Evolutionary conservation across 2,329 filamentous ascomycete genomes (phyloP), one percentile per base, ranked within the genome.

Genomic region (Grosmannia serpens): DNA sequence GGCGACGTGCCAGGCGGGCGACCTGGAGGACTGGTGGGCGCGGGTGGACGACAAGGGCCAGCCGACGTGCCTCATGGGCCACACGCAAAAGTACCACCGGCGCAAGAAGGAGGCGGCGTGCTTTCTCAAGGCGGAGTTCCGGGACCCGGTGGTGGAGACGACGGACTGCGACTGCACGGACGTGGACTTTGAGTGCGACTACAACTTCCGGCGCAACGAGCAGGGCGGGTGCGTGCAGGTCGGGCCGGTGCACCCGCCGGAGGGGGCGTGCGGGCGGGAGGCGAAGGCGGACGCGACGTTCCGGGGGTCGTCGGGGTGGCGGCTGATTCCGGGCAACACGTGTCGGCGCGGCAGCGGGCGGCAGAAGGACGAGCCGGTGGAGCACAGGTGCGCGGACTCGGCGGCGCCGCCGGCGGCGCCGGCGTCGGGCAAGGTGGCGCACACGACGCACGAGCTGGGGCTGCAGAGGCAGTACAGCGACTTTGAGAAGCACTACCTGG

Each of bases 181-280:
- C 59, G 76, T 78, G 38, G 95, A 99, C 70, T 99, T 95, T 69
- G 94, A 99, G 73, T 99, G 94, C 70, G 92, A 97, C 69, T 96
- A 88, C 77, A 95, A 95, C 70, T 97, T 96, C 60, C 82, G 82
- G 65, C 77, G 78, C 59, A 78, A 78, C 41, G 76, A 82, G 4
- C 83, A 92, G 62, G 78, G 81, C 55, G 79, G 86, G 62, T 97
- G 94, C 69, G 77, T 84, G 27, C 79, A 81, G 9, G 81, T 78
- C 29, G 84, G 82, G 0, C 75, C 81, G 3, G 70, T 95, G 50
- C 70, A 77, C 2, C 75, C 84, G 2, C 91, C 91, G 0, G 80
- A 88, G 53, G 89, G 83, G 9, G 80, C 82, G 31, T 99, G 94
- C 71, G 60, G 57, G 17, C 83, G 87, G 67, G 70, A 75, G 2